Percentiles rank a stretch among this genome's conserved stretches.
phyloP scores from a whole-genome alignment of 805 yeast genomes.

The Lipomyces spencermartinsiae region DNA sequence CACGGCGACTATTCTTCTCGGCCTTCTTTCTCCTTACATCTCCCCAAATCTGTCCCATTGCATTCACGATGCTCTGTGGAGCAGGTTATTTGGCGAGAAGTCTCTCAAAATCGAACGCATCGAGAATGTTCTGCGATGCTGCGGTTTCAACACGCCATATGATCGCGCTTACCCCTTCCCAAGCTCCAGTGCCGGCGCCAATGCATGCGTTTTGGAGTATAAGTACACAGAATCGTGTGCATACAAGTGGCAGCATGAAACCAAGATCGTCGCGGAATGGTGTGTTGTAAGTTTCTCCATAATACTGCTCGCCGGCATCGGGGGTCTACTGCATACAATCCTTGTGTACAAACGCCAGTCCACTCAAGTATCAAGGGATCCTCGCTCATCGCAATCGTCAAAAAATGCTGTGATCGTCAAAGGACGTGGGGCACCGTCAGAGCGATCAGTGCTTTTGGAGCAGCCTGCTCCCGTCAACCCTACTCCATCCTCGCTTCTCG shows the following conservation, averaged over 20 bases:
- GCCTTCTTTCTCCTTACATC: slow-evolving; percentile 30
- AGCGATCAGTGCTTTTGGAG: slow-evolving; percentile 2
- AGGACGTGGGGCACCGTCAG: background rate
- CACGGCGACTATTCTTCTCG: slow-evolving; percentile 23
- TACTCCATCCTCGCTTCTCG: background rate
- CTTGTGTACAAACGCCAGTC: slow-evolving; percentile 19
- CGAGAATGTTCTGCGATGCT: slow-evolving; percentile 29
- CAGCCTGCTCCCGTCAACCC: background rate
- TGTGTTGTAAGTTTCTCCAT: slow-evolving; percentile 22
- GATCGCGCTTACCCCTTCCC: slow-evolving; percentile 33
- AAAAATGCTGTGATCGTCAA: background rate
- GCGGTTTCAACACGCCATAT: slow-evolving; percentile 30
- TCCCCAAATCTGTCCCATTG: slow-evolving; percentile 17
- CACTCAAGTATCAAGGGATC: background rate
- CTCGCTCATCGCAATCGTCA: background rate
- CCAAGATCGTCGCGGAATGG: slow-evolving; percentile 33
- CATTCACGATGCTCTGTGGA: slow-evolving; percentile 31
- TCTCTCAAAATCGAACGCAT: slow-evolving; percentile 19
- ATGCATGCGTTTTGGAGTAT: slow-evolving; percentile 26
- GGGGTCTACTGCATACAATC: slow-evolving; percentile 25
- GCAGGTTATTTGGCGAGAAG: slow-evolving; percentile 3
- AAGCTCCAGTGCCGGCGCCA: slow-evolving; percentile 7
- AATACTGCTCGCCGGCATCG: slow-evolving; percentile 16
- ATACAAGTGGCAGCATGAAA: slow-evolving; percentile 27
- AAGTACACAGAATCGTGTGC: slow-evolving; percentile 27